Evolutionary conservation across 345 rosid genomes (phyloP).

Genomic region (Noccaea caerulescens): DNA sequence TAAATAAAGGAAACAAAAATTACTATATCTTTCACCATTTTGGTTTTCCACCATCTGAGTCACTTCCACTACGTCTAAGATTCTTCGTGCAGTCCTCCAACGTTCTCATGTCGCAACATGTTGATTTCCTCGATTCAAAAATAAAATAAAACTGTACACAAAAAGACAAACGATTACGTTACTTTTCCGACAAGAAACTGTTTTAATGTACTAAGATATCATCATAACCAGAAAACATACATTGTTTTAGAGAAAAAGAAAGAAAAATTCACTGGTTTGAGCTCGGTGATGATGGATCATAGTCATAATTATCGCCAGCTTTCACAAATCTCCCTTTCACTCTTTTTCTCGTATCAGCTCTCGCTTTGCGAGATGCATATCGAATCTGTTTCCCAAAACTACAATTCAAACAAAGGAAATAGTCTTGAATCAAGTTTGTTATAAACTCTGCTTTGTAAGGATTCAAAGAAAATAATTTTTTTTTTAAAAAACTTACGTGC

Average conservation of each 20-base stretch:
- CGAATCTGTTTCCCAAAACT: conserved; percentile 89
- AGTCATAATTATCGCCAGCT: conserved; percentile 80
- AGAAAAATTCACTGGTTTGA: conserved; percentile 5
- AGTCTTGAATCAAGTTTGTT: neutral
- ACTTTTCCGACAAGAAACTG: conserved; percentile 36
- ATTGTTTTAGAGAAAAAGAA: conserved; percentile 11
- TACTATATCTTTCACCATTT: conserved; percentile 16
- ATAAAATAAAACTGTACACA: conserved; percentile 20
- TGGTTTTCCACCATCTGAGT: conserved; percentile 13
- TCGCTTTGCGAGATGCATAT: conserved; percentile 86
- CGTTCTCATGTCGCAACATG: conserved; percentile 36
- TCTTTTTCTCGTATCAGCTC: conserved; percentile 90
- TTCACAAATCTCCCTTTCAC: conserved; percentile 96
- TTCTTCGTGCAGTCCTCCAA: conserved; percentile 28
- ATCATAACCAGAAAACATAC: conserved; percentile 28
- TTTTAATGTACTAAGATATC: conserved; percentile 5
- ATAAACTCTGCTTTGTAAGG: conserved; percentile 12
- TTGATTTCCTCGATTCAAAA: conserved; percentile 34
- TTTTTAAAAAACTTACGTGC: conserved; percentile 50
- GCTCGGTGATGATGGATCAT: conserved; percentile 56
- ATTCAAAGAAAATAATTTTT: neutral
- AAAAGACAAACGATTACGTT: conserved; percentile 3
- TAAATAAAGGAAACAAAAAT: conserved; percentile 3
- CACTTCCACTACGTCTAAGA: conserved; percentile 7
- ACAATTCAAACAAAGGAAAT: conserved; percentile 16